These are phyloP conservation scores for Capniomyces stellatus DNA, from an alignment of 371 early-diverging fungal species.

Conservation along the genomic window DNA sequence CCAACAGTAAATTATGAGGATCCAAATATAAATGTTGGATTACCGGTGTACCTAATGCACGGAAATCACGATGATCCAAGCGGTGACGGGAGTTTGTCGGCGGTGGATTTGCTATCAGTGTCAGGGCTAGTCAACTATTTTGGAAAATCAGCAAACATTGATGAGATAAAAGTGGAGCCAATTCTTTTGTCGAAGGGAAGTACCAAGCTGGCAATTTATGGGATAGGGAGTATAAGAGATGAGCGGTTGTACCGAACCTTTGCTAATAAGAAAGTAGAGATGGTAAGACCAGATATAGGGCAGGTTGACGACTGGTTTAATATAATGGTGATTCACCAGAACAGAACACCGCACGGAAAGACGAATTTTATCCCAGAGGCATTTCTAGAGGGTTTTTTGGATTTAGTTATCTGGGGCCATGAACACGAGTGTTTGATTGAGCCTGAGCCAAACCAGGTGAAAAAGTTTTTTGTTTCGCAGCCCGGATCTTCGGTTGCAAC, in stretches of 20 bases:
- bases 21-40: constrained; percentile 66
- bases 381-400: constrained; percentile 63
- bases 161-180: constrained; percentile 60
- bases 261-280: constrained; percentile 47
- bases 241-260: constrained; percentile 81
- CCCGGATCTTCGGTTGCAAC: constrained; percentile 97
- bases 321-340: constrained; percentile 79
- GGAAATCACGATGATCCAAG: constrained; percentile 99
- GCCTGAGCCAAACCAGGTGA: constrained; percentile 39
- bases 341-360: constrained; percentile 63
- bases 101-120: constrained; percentile 69
- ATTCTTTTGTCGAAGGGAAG: constrained; percentile 68
- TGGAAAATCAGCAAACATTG: constrained; percentile 57
- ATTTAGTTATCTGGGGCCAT: constrained; percentile 96
- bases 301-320: constrained; percentile 43
- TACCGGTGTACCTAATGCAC: constrained; percentile 95
- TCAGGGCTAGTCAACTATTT: constrained; percentile 91
- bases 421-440: constrained; percentile 93
- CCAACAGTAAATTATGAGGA: constrained; percentile 82
- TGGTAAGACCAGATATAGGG: constrained; percentile 46
- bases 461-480: constrained; percentile 69
- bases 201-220: constrained; percentile 74
- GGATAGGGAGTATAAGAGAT: constrained; percentile 91
- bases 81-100: constrained; percentile 67
- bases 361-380: constrained; percentile 82